Evolutionary conservation across 2,329 filamentous ascomycete genomes (phyloP).

Genomic region (Fusarium compactum): DNA sequence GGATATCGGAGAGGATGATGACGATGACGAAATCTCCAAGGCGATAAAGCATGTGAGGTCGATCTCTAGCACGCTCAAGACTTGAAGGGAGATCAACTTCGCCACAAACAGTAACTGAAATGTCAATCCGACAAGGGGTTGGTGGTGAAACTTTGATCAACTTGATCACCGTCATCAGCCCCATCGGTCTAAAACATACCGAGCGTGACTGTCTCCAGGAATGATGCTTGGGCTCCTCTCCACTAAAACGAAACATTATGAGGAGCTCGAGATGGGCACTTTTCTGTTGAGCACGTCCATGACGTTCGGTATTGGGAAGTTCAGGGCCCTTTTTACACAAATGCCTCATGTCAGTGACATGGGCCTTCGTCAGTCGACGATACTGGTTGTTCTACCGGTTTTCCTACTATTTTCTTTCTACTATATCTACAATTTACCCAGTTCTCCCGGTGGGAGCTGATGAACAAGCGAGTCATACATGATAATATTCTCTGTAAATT

Average conservation of each 20-base stretch:
- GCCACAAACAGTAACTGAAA: constrained; percentile 2
- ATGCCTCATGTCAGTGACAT: constrained; percentile 34
- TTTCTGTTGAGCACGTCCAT: not conserved
- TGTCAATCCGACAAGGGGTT: constrained; percentile 7
- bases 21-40: constrained; percentile 47
- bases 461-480: constrained; percentile 13
- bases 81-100: constrained; percentile 24
- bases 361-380: constrained; percentile 38
- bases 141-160: constrained; percentile 25
- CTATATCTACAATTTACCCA: not conserved
- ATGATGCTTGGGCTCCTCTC: not conserved
- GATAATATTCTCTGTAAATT: constrained; percentile 40
- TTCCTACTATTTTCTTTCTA: constrained; percentile 1
- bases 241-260: constrained; percentile 14
- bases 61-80: constrained; percentile 49
- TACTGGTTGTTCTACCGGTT: constrained; percentile 31
- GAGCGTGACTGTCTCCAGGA: not conserved
- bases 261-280: not conserved
- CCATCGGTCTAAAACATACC: constrained; percentile 15
- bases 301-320: not conserved
- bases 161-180: constrained; percentile 22
- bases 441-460: constrained; percentile 29
- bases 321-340: constrained; percentile 3
- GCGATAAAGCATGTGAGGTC: constrained; percentile 50
- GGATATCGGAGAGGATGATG: constrained; percentile 49